Percentiles rank a stretch among this genome's conserved stretches.
phyloP scores from a whole-genome alignment of 1,284 basidiomycete genomes.

The Taiwanofungus camphoratus region DNA sequence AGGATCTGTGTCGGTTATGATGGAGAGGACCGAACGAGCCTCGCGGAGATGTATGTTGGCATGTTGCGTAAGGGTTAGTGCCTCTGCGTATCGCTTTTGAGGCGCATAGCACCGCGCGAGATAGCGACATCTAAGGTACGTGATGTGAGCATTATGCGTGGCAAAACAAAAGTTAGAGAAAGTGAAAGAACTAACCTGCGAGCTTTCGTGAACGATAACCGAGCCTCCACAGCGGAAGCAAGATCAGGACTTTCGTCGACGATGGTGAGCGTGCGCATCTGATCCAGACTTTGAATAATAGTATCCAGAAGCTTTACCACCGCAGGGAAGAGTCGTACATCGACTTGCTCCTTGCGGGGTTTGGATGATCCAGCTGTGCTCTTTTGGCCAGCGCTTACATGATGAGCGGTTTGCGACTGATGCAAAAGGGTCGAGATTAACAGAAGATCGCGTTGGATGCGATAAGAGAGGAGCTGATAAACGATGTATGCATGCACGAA shows the following conservation, averaged over 20 bases:
- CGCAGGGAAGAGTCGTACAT: constrained; percentile 70
- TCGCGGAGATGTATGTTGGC: constrained; percentile 69
- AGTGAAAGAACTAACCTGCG: constrained; percentile 42
- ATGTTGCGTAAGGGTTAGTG: constrained; percentile 63
- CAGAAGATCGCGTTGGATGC: constrained; percentile 85
- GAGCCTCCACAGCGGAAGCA: constrained; percentile 68
- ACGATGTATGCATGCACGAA: constrained; percentile 84
- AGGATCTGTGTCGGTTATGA: constrained; percentile 34
- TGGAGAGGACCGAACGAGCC: constrained; percentile 42
- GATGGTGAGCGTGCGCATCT: constrained; percentile 77
- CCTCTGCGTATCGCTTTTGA: constrained; percentile 66
- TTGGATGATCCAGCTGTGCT: constrained; percentile 29
- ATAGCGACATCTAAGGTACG: constrained; percentile 59
- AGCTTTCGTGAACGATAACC: constrained; percentile 70
- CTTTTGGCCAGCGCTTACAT: constrained; percentile 19
- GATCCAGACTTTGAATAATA: constrained; percentile 75
- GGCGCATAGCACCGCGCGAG: constrained; percentile 67
- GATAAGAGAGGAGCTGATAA: constrained; percentile 79
- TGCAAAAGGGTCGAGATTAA: constrained; percentile 62
- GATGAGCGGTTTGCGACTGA: constrained; percentile 32
- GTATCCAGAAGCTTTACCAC: constrained; percentile 86
- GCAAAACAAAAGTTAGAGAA: constrained; percentile 3
- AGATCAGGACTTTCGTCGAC: constrained; percentile 87
- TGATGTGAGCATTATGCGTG: too few relatives aligned
- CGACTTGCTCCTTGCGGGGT: constrained; percentile 47